A percentile compares a stretch with the other conserved stretches of the same genome.
Evolutionary conservation across 2,329 filamentous ascomycete species (phyloP).

Genomic region (Dothistroma pini): DNA sequence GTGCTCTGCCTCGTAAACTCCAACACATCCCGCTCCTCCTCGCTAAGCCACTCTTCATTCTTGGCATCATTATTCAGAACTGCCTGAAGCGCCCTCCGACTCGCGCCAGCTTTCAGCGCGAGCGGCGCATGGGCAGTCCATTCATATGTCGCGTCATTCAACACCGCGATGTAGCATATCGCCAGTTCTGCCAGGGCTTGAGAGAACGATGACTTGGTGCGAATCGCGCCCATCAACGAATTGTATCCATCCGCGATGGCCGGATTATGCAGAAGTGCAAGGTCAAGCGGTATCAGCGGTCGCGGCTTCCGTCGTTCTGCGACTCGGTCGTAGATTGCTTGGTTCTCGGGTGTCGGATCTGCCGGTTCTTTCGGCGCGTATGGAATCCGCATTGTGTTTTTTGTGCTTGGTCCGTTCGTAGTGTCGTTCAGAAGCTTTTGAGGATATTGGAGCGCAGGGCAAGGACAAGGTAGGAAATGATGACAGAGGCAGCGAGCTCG

Average conservation of each 20-base stretch:
- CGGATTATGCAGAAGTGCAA: slow-evolving; percentile 70
- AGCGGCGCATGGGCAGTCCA: slow-evolving; percentile 36
- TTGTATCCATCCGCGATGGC: slow-evolving; percentile 75
- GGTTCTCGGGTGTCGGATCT: slow-evolving; percentile 47
- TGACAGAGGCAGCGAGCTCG: background rate
- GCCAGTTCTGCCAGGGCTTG: slow-evolving; percentile 34
- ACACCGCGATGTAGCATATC: slow-evolving; percentile 37
- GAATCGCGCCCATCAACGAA: slow-evolving; percentile 56
- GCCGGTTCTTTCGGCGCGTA: slow-evolving; percentile 57
- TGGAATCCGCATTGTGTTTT: slow-evolving; percentile 59
- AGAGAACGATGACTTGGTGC: slow-evolving; percentile 33
- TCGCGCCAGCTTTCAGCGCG: slow-evolving; percentile 32
- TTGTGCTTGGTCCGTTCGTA: background rate
- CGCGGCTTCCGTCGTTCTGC: slow-evolving; percentile 63
- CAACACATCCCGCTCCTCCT: slow-evolving; percentile 33
- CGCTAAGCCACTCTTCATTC: slow-evolving; percentile 24
- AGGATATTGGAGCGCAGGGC: background rate
- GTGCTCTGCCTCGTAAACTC: slow-evolving; percentile 36
- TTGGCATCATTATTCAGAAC: slow-evolving; percentile 25
- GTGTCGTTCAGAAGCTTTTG: background rate
- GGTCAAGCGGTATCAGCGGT: slow-evolving; percentile 70
- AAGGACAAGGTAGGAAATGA: background rate
- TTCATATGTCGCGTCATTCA: slow-evolving; percentile 37
- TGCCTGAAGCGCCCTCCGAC: slow-evolving; percentile 25
- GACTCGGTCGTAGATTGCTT: slow-evolving; percentile 60